phyloP scores from a whole-genome alignment of 805 yeast species.

The Wickerhamomyces sydowiorum region DNA sequence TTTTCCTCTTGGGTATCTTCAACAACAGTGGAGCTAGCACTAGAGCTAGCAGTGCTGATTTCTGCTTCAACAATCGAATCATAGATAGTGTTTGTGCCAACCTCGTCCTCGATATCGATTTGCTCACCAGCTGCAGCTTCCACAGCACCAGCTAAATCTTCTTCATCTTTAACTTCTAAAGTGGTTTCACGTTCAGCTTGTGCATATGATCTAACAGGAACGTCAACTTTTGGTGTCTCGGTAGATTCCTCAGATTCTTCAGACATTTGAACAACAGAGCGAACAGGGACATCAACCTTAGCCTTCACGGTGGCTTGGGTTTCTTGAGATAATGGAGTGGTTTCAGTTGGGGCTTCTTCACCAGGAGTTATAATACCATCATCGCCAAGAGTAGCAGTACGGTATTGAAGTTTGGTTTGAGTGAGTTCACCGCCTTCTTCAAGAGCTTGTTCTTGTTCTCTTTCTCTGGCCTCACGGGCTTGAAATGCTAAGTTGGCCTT shows the following conservation, averaged over 20 bases:
- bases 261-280: not conserved
- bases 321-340: not conserved
- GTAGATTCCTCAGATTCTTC: conserved; percentile 8
- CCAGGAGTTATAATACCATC: conserved; percentile 4
- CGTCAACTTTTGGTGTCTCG: conserved; percentile 1
- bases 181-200: not conserved
- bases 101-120: conserved; percentile 3
- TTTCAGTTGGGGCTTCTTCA: not conserved
- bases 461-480: conserved; percentile 41
- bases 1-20: conserved; percentile 4
- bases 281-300: not conserved
- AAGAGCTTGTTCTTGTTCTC: conserved; percentile 12
- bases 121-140: not conserved
- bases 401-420: conserved; percentile 8
- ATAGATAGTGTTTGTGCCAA: no score
- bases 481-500: conserved; percentile 55
- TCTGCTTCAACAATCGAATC: no score
- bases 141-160: conserved; percentile 1
- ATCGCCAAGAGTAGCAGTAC: conserved; percentile 8
- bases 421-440: conserved; percentile 13
- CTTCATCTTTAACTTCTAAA: conserved; percentile 1
- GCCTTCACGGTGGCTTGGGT: not conserved
- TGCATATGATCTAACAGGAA: not conserved
- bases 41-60: no score
- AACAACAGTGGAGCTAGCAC: not conserved